phyloP scores from a whole-genome alignment of 2,329 filamentous ascomycete species.

The Alternaria sp. region DNA sequence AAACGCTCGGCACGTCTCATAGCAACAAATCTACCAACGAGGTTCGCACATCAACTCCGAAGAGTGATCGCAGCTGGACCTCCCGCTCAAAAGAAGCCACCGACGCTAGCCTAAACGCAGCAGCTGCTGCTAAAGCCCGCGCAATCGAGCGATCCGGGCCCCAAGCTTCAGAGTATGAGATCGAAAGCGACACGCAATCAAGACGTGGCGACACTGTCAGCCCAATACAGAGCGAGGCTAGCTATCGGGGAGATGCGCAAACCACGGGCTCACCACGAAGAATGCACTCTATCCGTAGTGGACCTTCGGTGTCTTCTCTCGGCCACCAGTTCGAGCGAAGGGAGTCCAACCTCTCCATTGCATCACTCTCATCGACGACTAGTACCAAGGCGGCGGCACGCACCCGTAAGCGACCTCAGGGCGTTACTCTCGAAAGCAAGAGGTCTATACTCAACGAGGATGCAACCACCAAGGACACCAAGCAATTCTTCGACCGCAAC shows the following conservation, averaged over 20 bases:
- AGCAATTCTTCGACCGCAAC: slow-evolving; percentile 59
- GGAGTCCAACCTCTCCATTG: slow-evolving; percentile 64
- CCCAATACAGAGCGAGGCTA: slow-evolving; percentile 90
- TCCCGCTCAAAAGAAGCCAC: slow-evolving; percentile 34
- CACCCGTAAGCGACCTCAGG: slow-evolving; percentile 60
- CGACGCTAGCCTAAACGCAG: slow-evolving; percentile 33
- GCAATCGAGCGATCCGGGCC: slow-evolving; percentile 42
- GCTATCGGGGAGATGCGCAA: slow-evolving; percentile 59
- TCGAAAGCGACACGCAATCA: slow-evolving; percentile 37
- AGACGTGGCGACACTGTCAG: slow-evolving; percentile 69
- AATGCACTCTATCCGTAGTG: slow-evolving; percentile 54
- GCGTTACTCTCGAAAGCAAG: slow-evolving; percentile 59
- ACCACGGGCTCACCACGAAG: slow-evolving; percentile 50
- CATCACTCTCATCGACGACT: slow-evolving; percentile 63
- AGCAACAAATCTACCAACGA: slow-evolving; percentile 61
- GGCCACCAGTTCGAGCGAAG: slow-evolving; percentile 62
- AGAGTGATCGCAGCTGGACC: slow-evolving; percentile 55
- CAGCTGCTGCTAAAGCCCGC: slow-evolving; percentile 48
- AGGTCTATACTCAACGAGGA: slow-evolving; percentile 54
- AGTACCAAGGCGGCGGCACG: slow-evolving; percentile 64
- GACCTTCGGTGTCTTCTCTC: slow-evolving; percentile 64
- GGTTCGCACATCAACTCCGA: slow-evolving; percentile 53
- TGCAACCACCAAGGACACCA: slow-evolving; percentile 48
- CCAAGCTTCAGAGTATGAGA: slow-evolving; percentile 47
- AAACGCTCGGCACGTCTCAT: slow-evolving; percentile 71